phyloP scores from a whole-genome alignment of 345 rosid genomes.

The Linum tenue region DNA sequence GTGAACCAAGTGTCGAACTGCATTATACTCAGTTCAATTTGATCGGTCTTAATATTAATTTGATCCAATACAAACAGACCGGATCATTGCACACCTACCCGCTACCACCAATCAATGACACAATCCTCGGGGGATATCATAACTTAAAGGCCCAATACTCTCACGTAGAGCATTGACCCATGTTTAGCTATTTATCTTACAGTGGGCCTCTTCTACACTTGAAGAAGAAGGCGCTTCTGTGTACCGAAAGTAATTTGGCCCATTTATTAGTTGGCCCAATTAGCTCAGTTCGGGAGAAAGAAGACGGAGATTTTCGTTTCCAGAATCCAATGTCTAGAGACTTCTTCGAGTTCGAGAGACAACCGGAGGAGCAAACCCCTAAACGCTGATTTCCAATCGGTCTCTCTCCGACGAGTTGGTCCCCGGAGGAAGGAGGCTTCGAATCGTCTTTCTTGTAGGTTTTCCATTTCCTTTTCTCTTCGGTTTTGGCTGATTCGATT shows the following conservation, averaged over 20 bases:
- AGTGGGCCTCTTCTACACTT: too few species aligned
- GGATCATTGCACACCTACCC: too few species aligned
- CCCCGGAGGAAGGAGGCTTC: background rate
- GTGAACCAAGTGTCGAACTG: too few species aligned
- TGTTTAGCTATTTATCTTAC: too few species aligned
- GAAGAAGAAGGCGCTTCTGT: too few species aligned
- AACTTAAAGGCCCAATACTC: too few species aligned
- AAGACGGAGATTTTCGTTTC: background rate
- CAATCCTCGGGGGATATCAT: too few species aligned
- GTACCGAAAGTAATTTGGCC: background rate
- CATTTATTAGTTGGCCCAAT: background rate
- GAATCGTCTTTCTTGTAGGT: background rate
- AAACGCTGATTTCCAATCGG: background rate
- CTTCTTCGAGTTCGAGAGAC: background rate
- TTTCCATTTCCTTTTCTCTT: background rate
- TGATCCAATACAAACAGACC: too few species aligned
- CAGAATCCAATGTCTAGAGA: background rate
- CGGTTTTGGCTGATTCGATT: background rate
- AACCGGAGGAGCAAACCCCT: background rate
- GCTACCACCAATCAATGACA: too few species aligned
- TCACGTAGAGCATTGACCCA: too few species aligned
- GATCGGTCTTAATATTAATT: too few species aligned
- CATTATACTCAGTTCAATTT: too few species aligned
- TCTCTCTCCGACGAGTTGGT: background rate
- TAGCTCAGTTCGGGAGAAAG: background rate